These are phyloP conservation scores for Berberis thunbergii DNA, from an alignment of 164 flowering plant genomes.

Conservation along the genomic window DNA sequence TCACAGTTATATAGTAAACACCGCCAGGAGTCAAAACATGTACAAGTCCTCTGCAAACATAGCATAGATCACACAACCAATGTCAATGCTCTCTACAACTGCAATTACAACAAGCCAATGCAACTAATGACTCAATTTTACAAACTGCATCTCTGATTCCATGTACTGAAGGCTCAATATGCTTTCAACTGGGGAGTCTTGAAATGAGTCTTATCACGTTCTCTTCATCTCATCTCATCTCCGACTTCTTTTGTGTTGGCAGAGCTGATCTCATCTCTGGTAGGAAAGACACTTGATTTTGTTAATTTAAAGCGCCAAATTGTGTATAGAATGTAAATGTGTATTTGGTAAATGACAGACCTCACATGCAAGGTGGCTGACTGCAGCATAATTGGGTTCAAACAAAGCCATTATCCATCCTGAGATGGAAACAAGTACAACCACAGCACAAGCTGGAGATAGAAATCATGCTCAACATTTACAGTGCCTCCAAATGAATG, in stretches of 20 bases:
- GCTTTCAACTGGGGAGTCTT: background rate
- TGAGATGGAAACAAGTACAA: too few relatives aligned
- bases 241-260: background rate
- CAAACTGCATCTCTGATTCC: too few relatives aligned
- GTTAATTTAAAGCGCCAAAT: too few relatives aligned
- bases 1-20: constrained; percentile 2
- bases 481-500: too few relatives aligned
- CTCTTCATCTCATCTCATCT: background rate
- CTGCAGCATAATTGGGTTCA: constrained; percentile 7
- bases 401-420: too few relatives aligned
- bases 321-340: background rate
- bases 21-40: background rate
- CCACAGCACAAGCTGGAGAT: too few relatives aligned
- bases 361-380: constrained; percentile 13
- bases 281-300: too few relatives aligned
- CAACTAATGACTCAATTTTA: background rate
- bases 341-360: constrained; percentile 8
- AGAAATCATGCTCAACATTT: too few relatives aligned
- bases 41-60: constrained; percentile 1
- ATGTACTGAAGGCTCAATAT: too few relatives aligned
- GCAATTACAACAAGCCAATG: background rate
- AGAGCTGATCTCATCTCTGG: background rate
- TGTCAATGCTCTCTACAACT: background rate
- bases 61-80: background rate
- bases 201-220: background rate